Conservation (phyloP, 2,329 filamentous ascomycete species). For the Fusarium anguioides region DNA sequence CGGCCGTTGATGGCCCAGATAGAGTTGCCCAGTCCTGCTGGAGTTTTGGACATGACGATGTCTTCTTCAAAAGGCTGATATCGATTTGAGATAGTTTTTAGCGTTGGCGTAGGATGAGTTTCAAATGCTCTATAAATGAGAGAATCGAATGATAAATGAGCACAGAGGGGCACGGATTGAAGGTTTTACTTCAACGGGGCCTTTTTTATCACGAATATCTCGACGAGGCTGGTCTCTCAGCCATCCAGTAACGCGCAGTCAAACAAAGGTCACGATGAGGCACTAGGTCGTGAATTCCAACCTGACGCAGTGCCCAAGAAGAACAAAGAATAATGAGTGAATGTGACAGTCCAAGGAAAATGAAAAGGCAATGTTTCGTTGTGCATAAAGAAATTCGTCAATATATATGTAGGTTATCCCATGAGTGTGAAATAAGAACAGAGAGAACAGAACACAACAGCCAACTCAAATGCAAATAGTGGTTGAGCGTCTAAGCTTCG, state of each 20-base stretch:
- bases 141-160: not conserved
- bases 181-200: not conserved
- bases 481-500: not conserved
- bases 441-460: not conserved
- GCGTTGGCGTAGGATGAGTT: not conserved
- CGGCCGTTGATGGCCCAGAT: constrained; percentile 41
- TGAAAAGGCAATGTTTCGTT: not conserved
- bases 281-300: not conserved
- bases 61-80: not conserved
- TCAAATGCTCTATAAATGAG: not conserved
- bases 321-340: not conserved
- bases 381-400: not conserved
- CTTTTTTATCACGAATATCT: not conserved
- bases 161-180: not conserved
- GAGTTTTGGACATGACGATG: constrained; percentile 29
- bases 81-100: not conserved
- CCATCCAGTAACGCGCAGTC: not conserved
- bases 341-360: too few species aligned
- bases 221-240: not conserved
- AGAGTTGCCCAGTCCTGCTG: constrained; percentile 36
- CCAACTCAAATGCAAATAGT: constrained; percentile 1
- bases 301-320: not conserved
- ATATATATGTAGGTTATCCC: too few species aligned
- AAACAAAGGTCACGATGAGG: not conserved
- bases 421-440: too few species aligned